Evolutionary conservation across 805 yeast species (phyloP).

Genomic region (Kodamaea lidongshanica): DNA sequence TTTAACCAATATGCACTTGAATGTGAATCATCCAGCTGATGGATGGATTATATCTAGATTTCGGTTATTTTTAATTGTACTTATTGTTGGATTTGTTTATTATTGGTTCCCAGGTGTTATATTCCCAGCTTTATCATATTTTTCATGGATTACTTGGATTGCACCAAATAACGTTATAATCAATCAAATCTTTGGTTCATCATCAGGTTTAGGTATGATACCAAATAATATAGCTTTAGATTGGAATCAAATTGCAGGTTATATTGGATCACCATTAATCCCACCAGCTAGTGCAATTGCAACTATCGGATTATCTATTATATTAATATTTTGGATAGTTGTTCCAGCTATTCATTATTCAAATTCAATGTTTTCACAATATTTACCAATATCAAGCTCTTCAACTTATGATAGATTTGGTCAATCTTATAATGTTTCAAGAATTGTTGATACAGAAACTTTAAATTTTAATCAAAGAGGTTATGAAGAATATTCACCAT

Average conservation of each 20-base stretch:
- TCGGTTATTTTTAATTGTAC: conserved; percentile 13
- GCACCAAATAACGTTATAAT: conserved; percentile 53
- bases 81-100: conserved; percentile 14
- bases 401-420: conserved; percentile 49
- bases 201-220: conserved; percentile 55
- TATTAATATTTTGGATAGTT: conserved; percentile 42
- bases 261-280: conserved; percentile 56
- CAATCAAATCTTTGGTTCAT: conserved; percentile 59
- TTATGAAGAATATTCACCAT: conserved; percentile 57
- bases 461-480: conserved; percentile 39
- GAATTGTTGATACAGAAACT: conserved; percentile 37
- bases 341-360: conserved; percentile 49
- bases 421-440: conserved; percentile 42
- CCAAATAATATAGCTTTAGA: conserved; percentile 55
- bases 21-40: conserved; percentile 46
- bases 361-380: conserved; percentile 54
- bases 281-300: conserved; percentile 54
- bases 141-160: conserved; percentile 65
- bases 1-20: conserved; percentile 45
- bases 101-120: conserved; percentile 54
- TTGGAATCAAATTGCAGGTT: conserved; percentile 57
- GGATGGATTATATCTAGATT: conserved; percentile 53
- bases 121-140: conserved; percentile 51
- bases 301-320: conserved; percentile 32
- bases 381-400: conserved; percentile 49